Percentiles rank a stretch among this genome's conserved stretches.
Evolutionary conservation across 2,329 filamentous ascomycete genomes (phyloP).

Genomic region (Ceratocystis smalleyi): DNA sequence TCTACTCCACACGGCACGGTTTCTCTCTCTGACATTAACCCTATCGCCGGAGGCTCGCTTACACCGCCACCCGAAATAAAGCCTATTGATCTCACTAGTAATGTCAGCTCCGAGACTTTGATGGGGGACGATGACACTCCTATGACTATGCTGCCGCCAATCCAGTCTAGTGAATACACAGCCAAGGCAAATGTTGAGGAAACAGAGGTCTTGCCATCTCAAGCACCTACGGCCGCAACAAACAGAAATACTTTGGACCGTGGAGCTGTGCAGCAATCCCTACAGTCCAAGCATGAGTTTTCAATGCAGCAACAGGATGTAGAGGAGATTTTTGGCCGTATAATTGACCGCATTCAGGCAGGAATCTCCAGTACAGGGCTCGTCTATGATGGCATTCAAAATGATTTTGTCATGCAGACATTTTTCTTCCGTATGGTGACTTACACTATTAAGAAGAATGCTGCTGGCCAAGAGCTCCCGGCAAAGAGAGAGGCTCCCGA

Average conservation of each 20-base stretch:
- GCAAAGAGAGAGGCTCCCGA: conserved; percentile 18
- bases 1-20: conserved; percentile 3
- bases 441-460: conserved; percentile 39
- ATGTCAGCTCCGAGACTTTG: conserved; percentile 11
- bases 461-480: conserved; percentile 18
- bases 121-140: conserved; percentile 8
- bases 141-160: background rate
- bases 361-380: conserved; percentile 60
- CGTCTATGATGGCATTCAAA: conserved; percentile 54
- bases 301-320: conserved; percentile 64
- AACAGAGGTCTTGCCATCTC: background rate
- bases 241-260: conserved; percentile 7
- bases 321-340: conserved; percentile 85
- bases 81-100: background rate
- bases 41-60: conserved; percentile 6
- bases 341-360: conserved; percentile 78
- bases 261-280: conserved; percentile 31
- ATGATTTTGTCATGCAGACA: conserved; percentile 61
- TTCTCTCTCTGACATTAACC: conserved; percentile 12
- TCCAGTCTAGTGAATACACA: background rate
- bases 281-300: conserved; percentile 23
- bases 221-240: background rate
- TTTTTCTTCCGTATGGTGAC: conserved; percentile 49
- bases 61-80: background rate
- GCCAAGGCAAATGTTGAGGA: background rate